These are phyloP conservation scores for Vanderwaltozyma verrucispora DNA, from an alignment of 805 yeast species.

Conservation along the genomic window DNA sequence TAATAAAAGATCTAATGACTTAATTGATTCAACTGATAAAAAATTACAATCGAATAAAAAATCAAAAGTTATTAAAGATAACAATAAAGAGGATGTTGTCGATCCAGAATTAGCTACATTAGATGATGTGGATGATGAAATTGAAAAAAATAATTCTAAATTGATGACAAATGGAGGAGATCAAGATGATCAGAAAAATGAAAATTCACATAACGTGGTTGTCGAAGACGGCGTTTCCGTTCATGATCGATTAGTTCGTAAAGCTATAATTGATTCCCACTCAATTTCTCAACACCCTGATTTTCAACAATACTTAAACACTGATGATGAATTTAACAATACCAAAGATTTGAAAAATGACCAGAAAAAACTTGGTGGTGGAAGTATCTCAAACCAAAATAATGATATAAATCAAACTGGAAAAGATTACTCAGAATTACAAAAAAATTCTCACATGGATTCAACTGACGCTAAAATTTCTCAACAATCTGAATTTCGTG, in stretches of 20 bases:
- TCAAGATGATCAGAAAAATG: slow-evolving; percentile 13
- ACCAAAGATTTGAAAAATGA: slow-evolving; percentile 7
- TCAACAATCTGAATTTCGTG: slow-evolving; percentile 11
- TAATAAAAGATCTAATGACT: too few species aligned
- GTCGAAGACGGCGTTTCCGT: slow-evolving; percentile 31
- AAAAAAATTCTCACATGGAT: slow-evolving; percentile 8
- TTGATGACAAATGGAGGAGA: neutral
- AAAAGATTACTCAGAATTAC: slow-evolving; percentile 10
- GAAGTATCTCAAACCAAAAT: neutral
- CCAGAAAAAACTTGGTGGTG: neutral
- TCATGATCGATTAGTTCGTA: slow-evolving; percentile 58
- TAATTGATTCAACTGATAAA: too few species aligned
- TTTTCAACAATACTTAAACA: slow-evolving; percentile 28
- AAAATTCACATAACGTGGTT: neutral
- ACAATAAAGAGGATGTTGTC: slow-evolving; percentile 29
- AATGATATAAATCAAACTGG: slow-evolving; percentile 6
- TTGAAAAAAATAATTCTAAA: neutral
- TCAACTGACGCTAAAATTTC: slow-evolving; percentile 5
- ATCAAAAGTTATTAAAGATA: slow-evolving; percentile 4
- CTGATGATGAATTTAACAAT: slow-evolving; percentile 18
- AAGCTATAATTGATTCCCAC: slow-evolving; percentile 60
- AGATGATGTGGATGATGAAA: slow-evolving; percentile 22
- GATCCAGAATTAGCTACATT: slow-evolving; percentile 49
- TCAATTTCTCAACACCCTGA: slow-evolving; percentile 42
- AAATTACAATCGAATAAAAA: slow-evolving; percentile 1